A percentile compares a stretch with the other conserved stretches of the same genome.
These are phyloP conservation scores for Salix udensis DNA, from an alignment of 345 rosid genomes.

Conservation along the genomic window DNA sequence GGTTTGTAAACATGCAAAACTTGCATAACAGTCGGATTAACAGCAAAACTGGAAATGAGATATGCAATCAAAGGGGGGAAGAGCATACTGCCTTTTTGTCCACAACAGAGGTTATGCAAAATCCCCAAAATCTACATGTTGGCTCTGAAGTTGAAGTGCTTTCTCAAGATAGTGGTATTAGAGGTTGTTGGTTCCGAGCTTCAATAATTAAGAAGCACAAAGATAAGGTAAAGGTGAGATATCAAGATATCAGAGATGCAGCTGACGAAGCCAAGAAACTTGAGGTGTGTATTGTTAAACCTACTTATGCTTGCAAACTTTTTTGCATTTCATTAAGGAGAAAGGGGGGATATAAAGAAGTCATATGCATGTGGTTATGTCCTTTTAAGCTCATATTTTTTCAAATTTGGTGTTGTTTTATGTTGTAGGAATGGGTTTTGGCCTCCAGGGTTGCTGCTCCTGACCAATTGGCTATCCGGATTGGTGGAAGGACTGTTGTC, in stretches of 20 bases:
- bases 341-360: background rate
- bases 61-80: constrained; percentile 10
- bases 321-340: background rate
- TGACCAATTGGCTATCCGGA: constrained; percentile 50
- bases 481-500: constrained; percentile 47
- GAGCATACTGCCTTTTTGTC: constrained; percentile 17
- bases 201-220: constrained; percentile 53
- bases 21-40: constrained; percentile 2
- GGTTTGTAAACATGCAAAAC: constrained; percentile 14
- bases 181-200: constrained; percentile 86
- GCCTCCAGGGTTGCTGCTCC: constrained; percentile 47
- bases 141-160: constrained; percentile 73
- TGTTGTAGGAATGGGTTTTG: constrained; percentile 70
- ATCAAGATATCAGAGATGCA: constrained; percentile 64
- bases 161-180: constrained; percentile 76
- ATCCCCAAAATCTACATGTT: constrained; percentile 30
- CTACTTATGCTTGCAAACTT: background rate
- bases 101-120: constrained; percentile 14
- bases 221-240: constrained; percentile 73
- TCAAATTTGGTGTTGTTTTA: background rate
- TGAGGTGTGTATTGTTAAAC: constrained; percentile 39
- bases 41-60: constrained; percentile 20
- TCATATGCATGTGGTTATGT: background rate
- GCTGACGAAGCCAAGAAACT: constrained; percentile 58
- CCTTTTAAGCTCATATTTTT: background rate